Evolutionary conservation across 179 eudicot species (phyloP), one percentile per base, ranked within the genome.

Genomic region (Silene noctiflora): DNA sequence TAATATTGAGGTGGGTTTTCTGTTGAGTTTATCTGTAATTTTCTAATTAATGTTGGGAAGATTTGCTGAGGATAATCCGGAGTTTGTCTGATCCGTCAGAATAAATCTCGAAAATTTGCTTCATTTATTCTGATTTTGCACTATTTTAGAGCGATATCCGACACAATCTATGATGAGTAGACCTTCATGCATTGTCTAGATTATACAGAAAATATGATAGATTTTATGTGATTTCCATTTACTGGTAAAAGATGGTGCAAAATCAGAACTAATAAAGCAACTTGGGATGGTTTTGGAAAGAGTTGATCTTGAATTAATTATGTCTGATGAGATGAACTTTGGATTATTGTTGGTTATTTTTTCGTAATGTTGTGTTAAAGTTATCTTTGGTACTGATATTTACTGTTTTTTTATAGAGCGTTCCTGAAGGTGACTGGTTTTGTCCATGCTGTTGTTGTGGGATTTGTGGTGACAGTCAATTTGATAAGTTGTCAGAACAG

Each of bases 391-490:
- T 65, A 67, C 72, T 81, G 29, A 73, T 71, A 8, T 78, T 19
- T 17, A 63, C 65, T 6, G 67, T 78, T 24, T 77, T n/a, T 65
- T 65, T 31, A 11, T 5, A 24, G 68, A 96, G 97, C 85, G 75
- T 96, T 80, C 99, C 99, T 67, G 90, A 84, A 73, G 98, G 97
- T 67, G 96, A 91, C 76, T 96, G 99, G 99, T 96, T 87, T 79
- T 96, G 99, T 73, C 91, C 97, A 39, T 88, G 91, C 13, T 96
- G 99, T 82, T 88, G 98, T 74, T 96, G 99, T 81, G 88, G 83
- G 74, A 81, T 85, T 78, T 96, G 99, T 81, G 86, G 89, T 75
- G 67, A 78, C 78, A 77, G 85, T 73, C 44, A 65, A 69, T 73
- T 81, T 75, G 84, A 74, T 75, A 71, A 61, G 69, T 73, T 74